Base-by-base conservation (phyloP, 139 green algal species). In the Volvox reticuliferus region DNA sequence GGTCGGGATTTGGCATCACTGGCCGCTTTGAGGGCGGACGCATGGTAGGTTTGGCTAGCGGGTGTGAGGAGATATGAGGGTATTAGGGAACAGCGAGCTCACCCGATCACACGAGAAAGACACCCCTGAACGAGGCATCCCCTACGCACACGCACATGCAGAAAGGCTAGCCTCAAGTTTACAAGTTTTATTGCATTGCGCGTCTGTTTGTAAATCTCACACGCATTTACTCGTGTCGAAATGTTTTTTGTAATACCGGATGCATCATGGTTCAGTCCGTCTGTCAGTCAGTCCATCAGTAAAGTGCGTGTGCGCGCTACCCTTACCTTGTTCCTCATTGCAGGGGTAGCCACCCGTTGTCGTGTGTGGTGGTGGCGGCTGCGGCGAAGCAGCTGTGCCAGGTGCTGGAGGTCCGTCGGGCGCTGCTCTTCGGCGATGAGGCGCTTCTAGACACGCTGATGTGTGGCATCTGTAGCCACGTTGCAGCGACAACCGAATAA, bases 341-440 rank as follows among this genome's bases (percentile, higher is more conserved):
- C 86, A 90, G 86, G 86, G 86, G 82, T 50, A 75, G 76, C 35
- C 86, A 90, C 73, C 86, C 86, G 50, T 44, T 90, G 86, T 90
- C 86, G 6, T 90, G 86, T n/a, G 86, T 90, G 50, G 86, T 90
- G 71, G 86, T 84, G 86, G 86, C 86, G 20, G 86, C 86, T 30
- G 86, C 86, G 13, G 86, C 86, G n/a, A 50, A 75, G 71, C 86
- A 90, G 86, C 73, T 90, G 71, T 71, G 86, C 50, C 50, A 76
- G 86, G 86, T 90, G 71, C 30, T 83, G 71, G 86, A 83, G 86
- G 86, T 62, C 71, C 86, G 86, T 30, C n/a, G 86, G 19, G 73
- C 71, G 86, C 86, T 89, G 65, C 82, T 88, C 67, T 30, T 18
- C 33, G 36, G 82, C 33, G 65, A 88, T 5, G 82, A 88, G 33